Base-by-base conservation (phyloP, 2,329 filamentous ascomycete species). In the Passalora sequoiae region DNA sequence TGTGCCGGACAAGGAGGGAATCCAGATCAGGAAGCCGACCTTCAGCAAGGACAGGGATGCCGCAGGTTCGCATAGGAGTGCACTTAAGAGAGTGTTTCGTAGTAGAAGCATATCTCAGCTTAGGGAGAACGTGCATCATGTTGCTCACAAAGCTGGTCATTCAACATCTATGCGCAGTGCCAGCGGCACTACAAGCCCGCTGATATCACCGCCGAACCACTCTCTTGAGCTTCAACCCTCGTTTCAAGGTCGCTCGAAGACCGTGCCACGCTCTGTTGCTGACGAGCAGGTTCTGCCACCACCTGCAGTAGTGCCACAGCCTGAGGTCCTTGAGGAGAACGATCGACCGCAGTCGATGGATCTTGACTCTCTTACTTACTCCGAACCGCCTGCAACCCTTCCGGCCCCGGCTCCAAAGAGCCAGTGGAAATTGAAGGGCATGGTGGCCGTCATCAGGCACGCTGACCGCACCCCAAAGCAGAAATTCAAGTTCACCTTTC, bases 401-500 rank as follows among this genome's bases (percentile, higher is more conserved):
- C 74, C 72, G 5, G 69, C 72, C 4, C 72, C 73, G 24, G 69
- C 70, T 3, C 85, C 84, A 0, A 96, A 96, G 59, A 89, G 94
- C 60, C 88, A 92, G 8, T 98, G 92, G 92, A 97, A 95, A 65
- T 73, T 98, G 40, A 98, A 98, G 68, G 92, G 92, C 9, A 89
- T 98, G 69, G 91, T 98, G 0, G 91, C 89, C 2, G 92, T 98
- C 12, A 89, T 98, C 53, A 81, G 92, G 20, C 92, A 98, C 66
- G 94, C 94, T 2, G 92, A 98, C 68, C 84, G 92, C 44, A 98
- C 92, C 1, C 92, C 92, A 2, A 98, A 98, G 69, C 92, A 98
- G 60, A 98, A 98, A 64, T 96, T 96, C 74, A 98, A 98, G 64
- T 98, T 97, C 60, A 98, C 92, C 0, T 97, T 98, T 58, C 92